Percentiles rank a stretch among this genome's conserved stretches.
These are phyloP conservation scores for Annona squamosa DNA, from an alignment of 164 flowering plant species.

Conservation along the genomic window DNA sequence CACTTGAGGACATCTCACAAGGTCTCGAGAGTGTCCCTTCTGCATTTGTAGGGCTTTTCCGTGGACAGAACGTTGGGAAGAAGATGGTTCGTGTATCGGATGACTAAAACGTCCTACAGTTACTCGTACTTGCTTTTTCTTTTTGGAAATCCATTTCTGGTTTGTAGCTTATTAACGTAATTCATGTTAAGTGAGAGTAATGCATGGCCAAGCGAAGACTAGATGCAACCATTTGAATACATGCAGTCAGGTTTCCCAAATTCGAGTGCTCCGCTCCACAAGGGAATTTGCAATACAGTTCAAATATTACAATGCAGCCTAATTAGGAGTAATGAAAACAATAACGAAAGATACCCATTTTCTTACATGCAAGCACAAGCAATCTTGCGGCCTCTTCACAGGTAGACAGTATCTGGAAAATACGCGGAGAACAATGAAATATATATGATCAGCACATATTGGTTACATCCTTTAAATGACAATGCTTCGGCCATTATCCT, in stretches of 20 bases:
- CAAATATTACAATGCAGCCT: neutral
- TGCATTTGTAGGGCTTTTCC: constrained; percentile 56
- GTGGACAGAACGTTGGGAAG: constrained; percentile 58
- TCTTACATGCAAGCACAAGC: neutral
- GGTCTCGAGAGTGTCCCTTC: constrained; percentile 59
- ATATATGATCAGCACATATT: neutral
- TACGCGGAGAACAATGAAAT: neutral
- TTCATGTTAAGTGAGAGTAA: neutral
- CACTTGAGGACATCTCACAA: constrained; percentile 50
- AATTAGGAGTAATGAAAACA: too few relatives aligned
- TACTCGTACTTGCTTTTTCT: neutral
- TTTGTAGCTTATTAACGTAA: neutral
- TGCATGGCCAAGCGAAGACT: neutral
- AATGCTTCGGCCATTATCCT: neutral
- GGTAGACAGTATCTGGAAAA: neutral
- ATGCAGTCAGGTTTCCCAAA: too few relatives aligned
- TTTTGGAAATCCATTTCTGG: neutral
- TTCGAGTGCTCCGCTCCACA: too few relatives aligned
- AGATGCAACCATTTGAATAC: too few relatives aligned
- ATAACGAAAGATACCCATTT: neutral
- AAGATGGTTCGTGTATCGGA: constrained; percentile 45
- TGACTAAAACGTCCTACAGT: constrained; percentile 12
- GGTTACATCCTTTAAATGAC: neutral
- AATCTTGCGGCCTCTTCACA: neutral
- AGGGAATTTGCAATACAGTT: neutral